Evolutionary conservation across 192 early-diverging fungal genomes (phyloP).

Genomic region (Coemansia sp.): DNA sequence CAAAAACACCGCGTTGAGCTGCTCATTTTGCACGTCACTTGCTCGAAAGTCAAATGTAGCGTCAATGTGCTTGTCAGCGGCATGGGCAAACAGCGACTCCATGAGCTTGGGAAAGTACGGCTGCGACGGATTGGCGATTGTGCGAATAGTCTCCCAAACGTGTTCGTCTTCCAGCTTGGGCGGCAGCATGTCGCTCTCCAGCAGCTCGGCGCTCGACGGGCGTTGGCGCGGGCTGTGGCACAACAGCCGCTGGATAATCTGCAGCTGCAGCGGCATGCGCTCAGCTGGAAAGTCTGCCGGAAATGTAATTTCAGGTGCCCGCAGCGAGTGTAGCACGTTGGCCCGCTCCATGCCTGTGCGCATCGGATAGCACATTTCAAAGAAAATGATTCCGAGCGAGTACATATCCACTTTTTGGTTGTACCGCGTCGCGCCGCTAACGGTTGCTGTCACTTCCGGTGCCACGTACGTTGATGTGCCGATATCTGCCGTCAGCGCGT

Average conservation of each 20-base stretch:
- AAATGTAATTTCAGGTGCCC: constrained; percentile 49
- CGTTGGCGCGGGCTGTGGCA: constrained; percentile 75
- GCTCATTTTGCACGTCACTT: constrained; percentile 47
- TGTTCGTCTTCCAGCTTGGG: constrained; percentile 86
- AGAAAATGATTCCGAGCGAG: constrained; percentile 93
- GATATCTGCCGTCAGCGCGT: constrained; percentile 66
- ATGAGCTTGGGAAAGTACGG: constrained; percentile 82
- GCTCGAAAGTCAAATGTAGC: constrained; percentile 84
- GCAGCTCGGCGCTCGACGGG: constrained; percentile 76
- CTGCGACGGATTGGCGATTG: constrained; percentile 85
- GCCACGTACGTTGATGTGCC: constrained; percentile 94
- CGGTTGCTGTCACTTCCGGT: constrained; percentile 46
- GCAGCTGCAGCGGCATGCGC: constrained; percentile 63
- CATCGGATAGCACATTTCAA: constrained; percentile 90
- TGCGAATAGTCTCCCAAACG: constrained; percentile 84
- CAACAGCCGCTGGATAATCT: constrained; percentile 71
- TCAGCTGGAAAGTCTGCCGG: constrained; percentile 61
- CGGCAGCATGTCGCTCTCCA: constrained; percentile 79
- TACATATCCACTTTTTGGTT: constrained; percentile 90
- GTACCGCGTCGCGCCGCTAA: constrained; percentile 57
- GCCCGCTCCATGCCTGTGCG: constrained; percentile 88
- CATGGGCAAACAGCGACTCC: constrained; percentile 74
- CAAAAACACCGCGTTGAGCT: constrained; percentile 68
- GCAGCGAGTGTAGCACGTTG: constrained; percentile 65
- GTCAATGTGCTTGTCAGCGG: constrained; percentile 80